Evolutionary conservation across 2,329 filamentous ascomycete species (phyloP).

Genomic region (Coniella vitis): DNA sequence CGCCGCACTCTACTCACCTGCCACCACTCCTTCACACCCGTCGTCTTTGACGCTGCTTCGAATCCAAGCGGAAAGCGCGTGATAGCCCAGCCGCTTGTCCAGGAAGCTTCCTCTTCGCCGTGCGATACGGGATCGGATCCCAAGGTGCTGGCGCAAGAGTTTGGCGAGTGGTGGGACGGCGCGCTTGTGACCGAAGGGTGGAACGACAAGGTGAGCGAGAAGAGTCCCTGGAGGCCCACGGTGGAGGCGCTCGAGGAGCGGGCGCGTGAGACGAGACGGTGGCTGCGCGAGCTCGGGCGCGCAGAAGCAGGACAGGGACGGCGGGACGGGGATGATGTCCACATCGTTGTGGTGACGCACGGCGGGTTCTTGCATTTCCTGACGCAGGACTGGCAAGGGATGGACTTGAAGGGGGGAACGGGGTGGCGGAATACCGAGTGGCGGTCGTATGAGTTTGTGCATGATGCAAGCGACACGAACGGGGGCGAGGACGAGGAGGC

Average conservation of each 20-base stretch:
- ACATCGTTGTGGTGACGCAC: constrained; percentile 74
- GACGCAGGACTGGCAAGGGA: constrained; percentile 71
- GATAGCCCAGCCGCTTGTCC: constrained; percentile 26
- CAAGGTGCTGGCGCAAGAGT: constrained; percentile 51
- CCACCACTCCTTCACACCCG: constrained; percentile 52
- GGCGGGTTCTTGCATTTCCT: constrained; percentile 81
- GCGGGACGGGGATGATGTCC: constrained; percentile 41
- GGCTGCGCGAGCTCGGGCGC: constrained; percentile 45
- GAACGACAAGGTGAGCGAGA: constrained; percentile 55
- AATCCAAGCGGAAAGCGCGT: constrained; percentile 21
- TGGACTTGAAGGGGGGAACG: constrained; percentile 34
- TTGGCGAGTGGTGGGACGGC: constrained; percentile 58
- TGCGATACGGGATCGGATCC: constrained; percentile 67
- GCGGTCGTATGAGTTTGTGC: constrained; percentile 58
- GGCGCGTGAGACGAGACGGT: constrained; percentile 53
- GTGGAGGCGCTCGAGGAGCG: constrained; percentile 50
- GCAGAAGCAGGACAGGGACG: constrained; percentile 12
- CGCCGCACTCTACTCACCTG: constrained; percentile 76
- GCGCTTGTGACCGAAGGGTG: constrained; percentile 56
- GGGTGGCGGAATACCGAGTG: constrained; percentile 66
- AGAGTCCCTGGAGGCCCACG: constrained; percentile 39
- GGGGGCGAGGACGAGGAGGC: constrained; percentile 42
- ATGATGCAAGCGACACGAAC: constrained; percentile 27
- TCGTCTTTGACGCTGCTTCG: constrained; percentile 17
- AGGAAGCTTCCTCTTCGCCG: constrained; percentile 68